These are phyloP conservation scores for Fonsecaea nubica DNA, from an alignment of 2,329 filamentous ascomycete genomes.

Conservation along the genomic window DNA sequence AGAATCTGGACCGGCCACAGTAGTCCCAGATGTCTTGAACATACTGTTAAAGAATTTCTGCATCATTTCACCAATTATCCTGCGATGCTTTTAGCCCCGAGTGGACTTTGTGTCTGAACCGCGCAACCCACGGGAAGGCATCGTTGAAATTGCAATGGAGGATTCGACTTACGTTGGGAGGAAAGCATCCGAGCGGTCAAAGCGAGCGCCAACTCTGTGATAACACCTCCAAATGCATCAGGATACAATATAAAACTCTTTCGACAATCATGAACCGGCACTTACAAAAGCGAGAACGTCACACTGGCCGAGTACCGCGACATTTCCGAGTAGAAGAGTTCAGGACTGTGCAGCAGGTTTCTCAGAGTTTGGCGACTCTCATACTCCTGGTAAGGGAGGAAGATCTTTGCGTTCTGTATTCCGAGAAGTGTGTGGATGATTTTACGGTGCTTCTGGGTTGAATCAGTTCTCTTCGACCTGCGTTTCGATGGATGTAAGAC, in stretches of 20 bases:
- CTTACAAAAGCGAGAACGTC: constrained; percentile 15
- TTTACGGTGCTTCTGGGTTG: constrained; percentile 15
- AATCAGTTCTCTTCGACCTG: neutral
- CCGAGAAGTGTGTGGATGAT: constrained; percentile 15
- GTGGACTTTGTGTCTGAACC: neutral
- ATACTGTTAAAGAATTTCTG: constrained; percentile 16
- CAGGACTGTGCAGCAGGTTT: constrained; percentile 3
- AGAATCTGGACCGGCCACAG: neutral
- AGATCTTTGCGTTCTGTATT: constrained; percentile 19
- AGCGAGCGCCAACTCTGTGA: constrained; percentile 10
- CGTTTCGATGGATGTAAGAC: neutral
- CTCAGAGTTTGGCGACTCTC: constrained; percentile 13
- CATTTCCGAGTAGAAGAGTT: constrained; percentile 12
- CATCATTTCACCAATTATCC: constrained; percentile 17
- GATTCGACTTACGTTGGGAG: neutral
- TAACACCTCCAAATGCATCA: neutral
- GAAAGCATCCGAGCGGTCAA: constrained; percentile 14
- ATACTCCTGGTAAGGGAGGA: constrained; percentile 16
- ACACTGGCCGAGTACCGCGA: constrained; percentile 16
- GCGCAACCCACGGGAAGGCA: neutral
- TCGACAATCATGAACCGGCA: neutral
- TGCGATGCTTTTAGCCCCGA: neutral
- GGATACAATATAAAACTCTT: neutral
- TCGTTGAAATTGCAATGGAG: neutral
- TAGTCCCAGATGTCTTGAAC: neutral